Percentiles rank a stretch among this genome's conserved stretches.
Evolutionary conservation across 176 grass and related monocot species (phyloP).

Genomic region (Alopecurus myosuroides): DNA sequence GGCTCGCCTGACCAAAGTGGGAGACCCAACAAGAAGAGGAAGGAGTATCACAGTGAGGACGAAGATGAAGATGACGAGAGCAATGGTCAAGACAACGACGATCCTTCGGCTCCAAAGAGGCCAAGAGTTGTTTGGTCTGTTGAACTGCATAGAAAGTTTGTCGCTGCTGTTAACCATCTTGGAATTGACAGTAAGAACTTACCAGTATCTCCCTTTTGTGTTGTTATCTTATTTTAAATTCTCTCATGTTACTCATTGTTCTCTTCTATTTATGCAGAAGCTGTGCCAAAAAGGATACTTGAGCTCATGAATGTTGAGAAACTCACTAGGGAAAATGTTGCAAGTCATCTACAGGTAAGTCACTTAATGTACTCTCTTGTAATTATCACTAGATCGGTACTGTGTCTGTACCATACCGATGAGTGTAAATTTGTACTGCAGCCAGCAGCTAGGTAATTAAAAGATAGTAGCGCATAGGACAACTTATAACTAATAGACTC

Average conservation of each 20-base stretch:
- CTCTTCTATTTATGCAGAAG: conserved; percentile 52
- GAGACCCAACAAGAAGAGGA: conserved; percentile 75
- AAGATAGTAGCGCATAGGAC: background rate
- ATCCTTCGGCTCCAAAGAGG: conserved; percentile 76
- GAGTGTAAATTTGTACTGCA: background rate
- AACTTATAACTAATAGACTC: background rate
- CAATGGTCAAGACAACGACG: conserved; percentile 63
- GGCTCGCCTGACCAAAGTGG: conserved; percentile 50
- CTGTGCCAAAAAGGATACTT: conserved; percentile 95
- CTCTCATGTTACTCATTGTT: background rate
- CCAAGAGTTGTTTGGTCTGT: conserved; percentile 95
- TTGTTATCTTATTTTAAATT: background rate
- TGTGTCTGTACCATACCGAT: background rate
- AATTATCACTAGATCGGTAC: background rate
- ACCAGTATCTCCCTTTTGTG: background rate
- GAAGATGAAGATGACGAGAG: conserved; percentile 69
- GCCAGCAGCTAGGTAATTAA: background rate
- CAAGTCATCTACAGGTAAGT: conserved; percentile 90
- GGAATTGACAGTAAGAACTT: conserved; percentile 88
- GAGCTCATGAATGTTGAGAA: conserved; percentile 98
- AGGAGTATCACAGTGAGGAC: conserved; percentile 67
- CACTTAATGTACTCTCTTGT: background rate
- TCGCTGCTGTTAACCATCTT: conserved; percentile 80
- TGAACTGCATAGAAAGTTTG: conserved; percentile 87
- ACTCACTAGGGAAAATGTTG: conserved; percentile 96